phyloP scores from a whole-genome alignment of 139 green algal genomes.

The Closterium sp. region DNA sequence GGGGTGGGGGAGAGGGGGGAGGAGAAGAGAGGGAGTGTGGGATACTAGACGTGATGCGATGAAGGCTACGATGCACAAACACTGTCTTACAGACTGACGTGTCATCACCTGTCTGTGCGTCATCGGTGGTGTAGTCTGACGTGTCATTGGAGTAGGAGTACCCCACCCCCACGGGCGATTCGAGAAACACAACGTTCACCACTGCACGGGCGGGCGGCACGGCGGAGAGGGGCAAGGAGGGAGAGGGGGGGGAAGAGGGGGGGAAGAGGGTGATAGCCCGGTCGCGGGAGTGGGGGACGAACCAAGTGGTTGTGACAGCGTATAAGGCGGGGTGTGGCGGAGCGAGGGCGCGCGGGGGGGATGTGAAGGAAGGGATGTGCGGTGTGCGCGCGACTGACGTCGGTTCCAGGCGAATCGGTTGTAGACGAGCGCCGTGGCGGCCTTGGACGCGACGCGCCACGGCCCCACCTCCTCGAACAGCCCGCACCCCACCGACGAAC shows the following conservation, averaged over 20 bases:
- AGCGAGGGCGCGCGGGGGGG: neutral
- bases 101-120: constrained; percentile 63
- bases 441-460: constrained; percentile 54
- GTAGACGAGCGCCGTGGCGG: neutral
- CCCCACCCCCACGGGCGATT: constrained; percentile 80
- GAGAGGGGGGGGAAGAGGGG: neutral
- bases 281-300: neutral
- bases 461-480: constrained; percentile 77
- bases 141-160: constrained; percentile 75
- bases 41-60: too few species aligned
- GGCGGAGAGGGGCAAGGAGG: neutral
- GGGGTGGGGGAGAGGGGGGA: neutral
- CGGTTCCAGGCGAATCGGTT: constrained; percentile 21
- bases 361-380: neutral
- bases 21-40: neutral
- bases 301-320: neutral
- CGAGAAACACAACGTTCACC: constrained; percentile 77
- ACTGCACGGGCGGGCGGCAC: neutral
- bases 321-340: neutral
- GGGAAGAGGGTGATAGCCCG: neutral
- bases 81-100: too few species aligned
- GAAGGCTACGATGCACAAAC: too few species aligned
- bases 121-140: constrained; percentile 65
- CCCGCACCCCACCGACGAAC: constrained; percentile 71
- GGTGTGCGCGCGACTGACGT: neutral